Percentiles rank a stretch among this genome's conserved stretches.
Evolutionary conservation across 2,329 filamentous ascomycete genomes (phyloP).

Genomic region (Zalaria obscura): DNA sequence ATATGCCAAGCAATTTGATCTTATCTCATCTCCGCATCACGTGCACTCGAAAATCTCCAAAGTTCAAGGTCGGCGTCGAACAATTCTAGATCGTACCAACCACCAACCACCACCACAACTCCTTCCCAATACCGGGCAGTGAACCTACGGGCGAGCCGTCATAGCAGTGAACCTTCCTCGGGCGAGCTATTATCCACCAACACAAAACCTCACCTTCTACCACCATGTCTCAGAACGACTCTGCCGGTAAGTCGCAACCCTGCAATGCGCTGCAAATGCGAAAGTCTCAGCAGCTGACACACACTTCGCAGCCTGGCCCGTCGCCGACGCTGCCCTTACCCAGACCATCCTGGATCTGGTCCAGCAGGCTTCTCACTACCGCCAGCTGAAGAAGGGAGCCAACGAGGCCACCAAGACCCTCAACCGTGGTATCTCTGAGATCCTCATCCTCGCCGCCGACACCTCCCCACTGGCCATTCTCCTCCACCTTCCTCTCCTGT

Average conservation of each 20-base stretch:
- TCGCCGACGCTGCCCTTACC: conserved; percentile 33
- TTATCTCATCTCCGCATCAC: too few relatives aligned
- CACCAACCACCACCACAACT: too few relatives aligned
- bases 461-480: conserved; percentile 77
- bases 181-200: neutral
- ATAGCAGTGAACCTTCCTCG: neutral
- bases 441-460: conserved; percentile 81
- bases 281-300: conserved; percentile 32
- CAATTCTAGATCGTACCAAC: too few relatives aligned
- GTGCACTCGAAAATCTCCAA: too few relatives aligned
- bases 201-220: neutral
- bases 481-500: conserved; percentile 75
- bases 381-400: conserved; percentile 76
- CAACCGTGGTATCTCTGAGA: conserved; percentile 58
- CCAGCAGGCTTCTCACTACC: conserved; percentile 45
- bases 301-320: conserved; percentile 15
- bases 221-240: conserved; percentile 7
- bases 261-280: conserved; percentile 1
- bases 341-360: conserved; percentile 38
- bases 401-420: conserved; percentile 41
- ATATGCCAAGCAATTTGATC: too few relatives aligned
- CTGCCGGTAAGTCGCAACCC: conserved; percentile 12
- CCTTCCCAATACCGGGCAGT: neutral
- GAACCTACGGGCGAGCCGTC: conserved; percentile 5
- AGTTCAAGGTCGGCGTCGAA: too few relatives aligned